phyloP scores from a whole-genome alignment of 2,329 filamentous ascomycete species.

The Trichophyton rubrum region DNA sequence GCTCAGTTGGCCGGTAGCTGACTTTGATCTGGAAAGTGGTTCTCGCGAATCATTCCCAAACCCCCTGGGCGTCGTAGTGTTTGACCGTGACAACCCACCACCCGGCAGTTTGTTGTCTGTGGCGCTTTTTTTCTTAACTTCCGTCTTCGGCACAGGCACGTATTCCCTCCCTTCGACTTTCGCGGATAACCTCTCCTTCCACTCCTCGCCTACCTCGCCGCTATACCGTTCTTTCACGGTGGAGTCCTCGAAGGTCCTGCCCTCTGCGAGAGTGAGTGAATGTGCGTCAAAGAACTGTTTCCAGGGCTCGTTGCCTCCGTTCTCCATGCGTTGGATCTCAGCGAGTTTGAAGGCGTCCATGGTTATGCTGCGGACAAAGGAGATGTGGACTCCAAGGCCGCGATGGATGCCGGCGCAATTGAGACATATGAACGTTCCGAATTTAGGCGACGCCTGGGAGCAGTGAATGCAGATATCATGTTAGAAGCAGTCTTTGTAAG shows the following conservation, averaged over 20 bases:
- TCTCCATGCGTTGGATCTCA: constrained; percentile 87
- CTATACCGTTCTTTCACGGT: constrained; percentile 86
- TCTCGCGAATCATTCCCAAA: constrained; percentile 16
- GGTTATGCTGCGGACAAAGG: constrained; percentile 90
- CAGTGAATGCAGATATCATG: neutral
- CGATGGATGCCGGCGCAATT: constrained; percentile 91
- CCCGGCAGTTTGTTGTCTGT: constrained; percentile 6
- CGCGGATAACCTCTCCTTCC: constrained; percentile 76
- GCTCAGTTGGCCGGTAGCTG: constrained; percentile 31
- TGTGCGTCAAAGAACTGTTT: constrained; percentile 72
- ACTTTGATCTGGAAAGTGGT: constrained; percentile 16
- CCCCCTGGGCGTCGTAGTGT: constrained; percentile 22
- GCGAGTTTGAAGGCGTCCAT: constrained; percentile 96
- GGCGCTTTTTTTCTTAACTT: constrained; percentile 18
- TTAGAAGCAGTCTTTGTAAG: neutral
- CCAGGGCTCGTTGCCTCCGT: constrained; percentile 82
- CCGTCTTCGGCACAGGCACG: constrained; percentile 55
- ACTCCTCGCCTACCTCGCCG: constrained; percentile 83
- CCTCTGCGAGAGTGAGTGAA: constrained; percentile 52
- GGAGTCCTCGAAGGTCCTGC: constrained; percentile 67
- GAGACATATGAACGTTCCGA: constrained; percentile 97
- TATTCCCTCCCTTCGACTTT: constrained; percentile 85
- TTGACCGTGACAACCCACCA: constrained; percentile 26
- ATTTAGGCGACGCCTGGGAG: constrained; percentile 65
- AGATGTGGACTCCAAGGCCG: constrained; percentile 92